These are phyloP conservation scores for Vaucheria bursata DNA, from an alignment of 352 stramenopile species.

Conservation along the genomic window DNA sequence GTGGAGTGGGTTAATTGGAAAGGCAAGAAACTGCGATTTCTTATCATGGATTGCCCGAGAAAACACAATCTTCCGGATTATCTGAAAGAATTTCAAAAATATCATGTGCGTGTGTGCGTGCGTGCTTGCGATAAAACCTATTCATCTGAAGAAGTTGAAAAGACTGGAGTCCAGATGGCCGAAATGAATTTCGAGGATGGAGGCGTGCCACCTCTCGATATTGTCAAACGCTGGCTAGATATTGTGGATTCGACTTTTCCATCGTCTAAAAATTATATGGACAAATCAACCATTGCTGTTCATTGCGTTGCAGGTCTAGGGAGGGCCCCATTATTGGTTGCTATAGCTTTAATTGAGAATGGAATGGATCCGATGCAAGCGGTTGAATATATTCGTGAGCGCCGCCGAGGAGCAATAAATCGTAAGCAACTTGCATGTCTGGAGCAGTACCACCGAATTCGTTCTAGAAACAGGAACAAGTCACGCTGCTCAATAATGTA, in stretches of 20 bases:
- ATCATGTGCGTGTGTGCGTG: conserved; percentile 88
- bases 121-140: conserved; percentile 92
- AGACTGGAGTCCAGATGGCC: conserved; percentile 73
- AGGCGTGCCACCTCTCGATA: conserved; percentile 74
- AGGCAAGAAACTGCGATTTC: conserved; percentile 69
- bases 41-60: conserved; percentile 95
- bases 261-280: no score
- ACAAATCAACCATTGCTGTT: conserved; percentile 80
- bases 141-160: conserved; percentile 70
- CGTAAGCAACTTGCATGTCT: conserved; percentile 93
- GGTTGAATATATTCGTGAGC: conserved; percentile 89
- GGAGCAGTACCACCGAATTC: conserved; percentile 74
- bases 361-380: conserved; percentile 81
- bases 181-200: conserved; percentile 96
- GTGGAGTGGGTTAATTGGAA: conserved; percentile 27
- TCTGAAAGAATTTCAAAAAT: conserved; percentile 87
- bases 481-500: no score
- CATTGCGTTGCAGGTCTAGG: conserved; percentile 95
- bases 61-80: conserved; percentile 92
- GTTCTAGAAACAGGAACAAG: no score
- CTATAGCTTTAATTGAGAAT: conserved; percentile 93
- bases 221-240: conserved; percentile 86
- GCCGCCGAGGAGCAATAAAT: conserved; percentile 90
- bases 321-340: conserved; percentile 88
- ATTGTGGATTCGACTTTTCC: conserved; percentile 88